Percentiles rank a stretch among this genome's conserved stretches.
Evolutionary conservation across 139 green algal species (phyloP).

Genomic region (Astrephomene gubernaculifera): DNA sequence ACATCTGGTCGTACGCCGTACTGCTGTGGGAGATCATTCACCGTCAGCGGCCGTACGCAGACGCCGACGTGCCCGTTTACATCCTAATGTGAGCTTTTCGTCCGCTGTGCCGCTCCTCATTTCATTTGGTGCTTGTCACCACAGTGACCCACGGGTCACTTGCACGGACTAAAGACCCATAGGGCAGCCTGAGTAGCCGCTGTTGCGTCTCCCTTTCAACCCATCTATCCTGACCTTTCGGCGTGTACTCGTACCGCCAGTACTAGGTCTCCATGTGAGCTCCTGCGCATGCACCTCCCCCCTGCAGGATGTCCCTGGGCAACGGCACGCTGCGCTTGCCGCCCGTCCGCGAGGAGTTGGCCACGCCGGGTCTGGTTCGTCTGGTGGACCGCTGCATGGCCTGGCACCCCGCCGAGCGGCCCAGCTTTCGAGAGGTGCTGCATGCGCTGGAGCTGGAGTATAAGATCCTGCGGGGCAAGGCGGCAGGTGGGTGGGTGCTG

Average conservation of each 20-base stretch:
- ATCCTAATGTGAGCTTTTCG: conserved; percentile 60
- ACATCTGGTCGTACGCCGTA: conserved; percentile 66
- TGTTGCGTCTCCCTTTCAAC: too few relatives aligned
- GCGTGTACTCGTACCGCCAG: too few relatives aligned
- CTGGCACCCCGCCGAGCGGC: conserved; percentile 49
- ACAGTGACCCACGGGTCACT: too few relatives aligned
- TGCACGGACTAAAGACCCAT: too few relatives aligned
- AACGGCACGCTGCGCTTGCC: conserved; percentile 57
- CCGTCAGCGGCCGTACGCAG: conserved; percentile 60
- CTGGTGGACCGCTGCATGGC: conserved; percentile 59
- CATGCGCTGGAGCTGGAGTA: conserved; percentile 65
- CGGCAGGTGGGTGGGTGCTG: conserved; percentile 42
- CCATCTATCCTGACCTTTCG: too few relatives aligned
- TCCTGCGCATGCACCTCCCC: too few relatives aligned
- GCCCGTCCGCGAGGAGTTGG: conserved; percentile 37
- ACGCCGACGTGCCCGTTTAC: conserved; percentile 63
- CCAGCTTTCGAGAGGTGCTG: conserved; percentile 65
- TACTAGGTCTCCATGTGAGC: too few relatives aligned
- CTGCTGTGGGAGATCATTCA: conserved; percentile 71
- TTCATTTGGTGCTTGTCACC: too few relatives aligned
- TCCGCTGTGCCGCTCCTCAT: too few relatives aligned
- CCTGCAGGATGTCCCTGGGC: conserved; percentile 52
- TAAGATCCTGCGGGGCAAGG: conserved; percentile 49
- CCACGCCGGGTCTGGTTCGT: conserved; percentile 31
- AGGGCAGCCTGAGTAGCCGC: too few relatives aligned